Base-by-base conservation (phyloP, 2,329 filamentous ascomycete genomes). In the Albifimbria verrucaria region DNA sequence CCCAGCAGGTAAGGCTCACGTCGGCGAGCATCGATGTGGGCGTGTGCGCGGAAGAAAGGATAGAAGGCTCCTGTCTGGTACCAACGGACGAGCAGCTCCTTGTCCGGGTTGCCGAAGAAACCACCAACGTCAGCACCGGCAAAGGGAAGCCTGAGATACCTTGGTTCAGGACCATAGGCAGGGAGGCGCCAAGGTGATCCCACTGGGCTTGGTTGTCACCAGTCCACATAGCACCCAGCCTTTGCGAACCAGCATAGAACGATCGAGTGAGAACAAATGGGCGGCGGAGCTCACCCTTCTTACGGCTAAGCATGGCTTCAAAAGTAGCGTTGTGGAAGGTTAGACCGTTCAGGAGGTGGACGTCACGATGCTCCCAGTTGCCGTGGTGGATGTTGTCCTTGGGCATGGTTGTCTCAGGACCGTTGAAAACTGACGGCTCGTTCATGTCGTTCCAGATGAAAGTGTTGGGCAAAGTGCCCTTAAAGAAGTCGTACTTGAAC, bases 371-470 rank as follows among this genome's bases (percentile, higher is more conserved):
- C 71, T 99, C 94, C 94, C 94, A 99, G 65, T 88, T 84, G 50
- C 84, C 92, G 65, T 89, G 76, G 68, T 99, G 94, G 25, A 99
- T 73, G 68, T 99, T 99, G 76, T 99, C 94, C 73, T 97, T 97
- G 56, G 94, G 94, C 92, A 97, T 97, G 5, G 93, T 97, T 3
- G 92, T 96, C 72, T 99, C 94, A 0, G 94, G 94, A 0, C 94
- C 94, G 68, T 97, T 97, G 78, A 99, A 99, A 2, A 99, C 94
- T 0, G 94, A 97, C 1, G 94, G 94, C 75, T 99, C 94, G 68
- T 97, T 97, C 94, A 99, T 99, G 70, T 99, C 94, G 70, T 99
- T 99, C 94, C 94, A 99, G 63, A 99, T 85, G 72, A 91, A 97
- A 0, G 90, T 87, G 70, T 97, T 99, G 58, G 87, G 79, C 62